phyloP scores from a whole-genome alignment of 2,329 filamentous ascomycete genomes.

The Paramyrothecium sp. region DNA sequence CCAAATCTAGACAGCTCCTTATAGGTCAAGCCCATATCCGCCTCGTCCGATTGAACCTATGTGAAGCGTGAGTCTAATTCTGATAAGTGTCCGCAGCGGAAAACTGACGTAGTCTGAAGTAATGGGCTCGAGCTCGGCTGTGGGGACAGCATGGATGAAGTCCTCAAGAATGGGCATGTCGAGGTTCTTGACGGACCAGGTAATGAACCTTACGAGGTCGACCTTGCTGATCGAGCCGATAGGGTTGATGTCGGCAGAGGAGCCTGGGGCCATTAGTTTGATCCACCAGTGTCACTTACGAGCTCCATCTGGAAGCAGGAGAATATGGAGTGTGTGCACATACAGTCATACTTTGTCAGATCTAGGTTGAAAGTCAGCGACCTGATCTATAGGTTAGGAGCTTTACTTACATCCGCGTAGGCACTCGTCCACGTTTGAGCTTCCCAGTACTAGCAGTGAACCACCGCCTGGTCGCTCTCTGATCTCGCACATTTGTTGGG shows the following conservation, averaged over 20 bases:
- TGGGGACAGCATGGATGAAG: slow-evolving; percentile 59
- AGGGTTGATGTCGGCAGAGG: slow-evolving; percentile 54
- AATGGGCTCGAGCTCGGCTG: slow-evolving; percentile 41
- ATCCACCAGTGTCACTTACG: not conserved
- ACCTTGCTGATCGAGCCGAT: slow-evolving; percentile 56
- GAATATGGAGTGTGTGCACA: too few species aligned
- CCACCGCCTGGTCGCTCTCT: slow-evolving; percentile 2
- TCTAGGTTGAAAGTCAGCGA: not conserved
- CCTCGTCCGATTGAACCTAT: slow-evolving; percentile 26
- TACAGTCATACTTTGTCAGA: not conserved
- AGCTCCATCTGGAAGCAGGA: not conserved
- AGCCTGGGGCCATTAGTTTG: slow-evolving; percentile 41
- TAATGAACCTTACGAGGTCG: slow-evolving; percentile 65
- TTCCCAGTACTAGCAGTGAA: slow-evolving; percentile 4
- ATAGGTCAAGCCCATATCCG: slow-evolving; percentile 42
- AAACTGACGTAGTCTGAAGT: too few species aligned
- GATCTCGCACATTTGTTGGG: slow-evolving; percentile 22
- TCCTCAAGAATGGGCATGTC: slow-evolving; percentile 60
- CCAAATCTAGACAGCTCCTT: slow-evolving; percentile 37
- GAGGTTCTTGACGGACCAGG: slow-evolving; percentile 55
- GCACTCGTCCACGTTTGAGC: slow-evolving; percentile 15
- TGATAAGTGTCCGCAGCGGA: too few species aligned
- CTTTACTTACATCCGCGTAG: slow-evolving; percentile 3
- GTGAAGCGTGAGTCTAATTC: too few species aligned
- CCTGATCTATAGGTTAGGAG: not conserved